Conservation (phyloP, 306 rosid species). For the Hippophae tibetana region DNA sequence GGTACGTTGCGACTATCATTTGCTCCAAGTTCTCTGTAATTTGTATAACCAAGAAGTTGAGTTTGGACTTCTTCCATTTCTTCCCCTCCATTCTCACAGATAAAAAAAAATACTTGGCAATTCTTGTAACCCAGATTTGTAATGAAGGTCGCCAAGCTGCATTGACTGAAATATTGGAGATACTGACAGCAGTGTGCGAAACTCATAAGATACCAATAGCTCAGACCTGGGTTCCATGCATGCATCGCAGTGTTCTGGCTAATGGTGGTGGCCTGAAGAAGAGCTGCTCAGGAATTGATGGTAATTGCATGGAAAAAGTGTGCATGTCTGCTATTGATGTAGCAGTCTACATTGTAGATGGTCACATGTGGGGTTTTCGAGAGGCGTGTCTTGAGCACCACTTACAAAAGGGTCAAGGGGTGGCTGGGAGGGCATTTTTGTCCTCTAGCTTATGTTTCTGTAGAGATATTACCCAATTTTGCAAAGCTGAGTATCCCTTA, state of each 20-base stretch:
- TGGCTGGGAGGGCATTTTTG: constrained; percentile 71
- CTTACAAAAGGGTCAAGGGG: constrained; percentile 86
- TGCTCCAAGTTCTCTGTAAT: constrained; percentile 13
- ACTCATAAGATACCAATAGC: constrained; percentile 76
- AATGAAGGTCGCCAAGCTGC: constrained; percentile 76
- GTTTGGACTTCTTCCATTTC: constrained; percentile 32
- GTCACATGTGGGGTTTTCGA: constrained; percentile 72
- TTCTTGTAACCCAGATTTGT: constrained; percentile 77
- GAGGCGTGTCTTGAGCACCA: constrained; percentile 92
- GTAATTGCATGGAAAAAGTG: constrained; percentile 68
- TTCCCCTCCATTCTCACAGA: constrained; percentile 52
- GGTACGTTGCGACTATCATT: constrained; percentile 39
- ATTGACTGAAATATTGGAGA: constrained; percentile 70
- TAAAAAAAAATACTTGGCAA: constrained; percentile 49
- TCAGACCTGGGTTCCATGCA: constrained; percentile 97
- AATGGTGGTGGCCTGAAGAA: constrained; percentile 73
- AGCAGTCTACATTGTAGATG: constrained; percentile 66
- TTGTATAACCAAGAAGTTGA: constrained; percentile 16
- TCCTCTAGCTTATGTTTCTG: constrained; percentile 62
- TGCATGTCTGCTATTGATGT: constrained; percentile 84
- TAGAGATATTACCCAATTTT: constrained; percentile 54
- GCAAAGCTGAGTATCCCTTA: constrained; percentile 76
- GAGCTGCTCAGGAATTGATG: constrained; percentile 70
- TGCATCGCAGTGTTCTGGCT: constrained; percentile 71
- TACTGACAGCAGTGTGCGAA: constrained; percentile 71